Evolutionary conservation across 176 grass and related monocot species (phyloP).

Genomic region (Thinopyrum elongatum): DNA sequence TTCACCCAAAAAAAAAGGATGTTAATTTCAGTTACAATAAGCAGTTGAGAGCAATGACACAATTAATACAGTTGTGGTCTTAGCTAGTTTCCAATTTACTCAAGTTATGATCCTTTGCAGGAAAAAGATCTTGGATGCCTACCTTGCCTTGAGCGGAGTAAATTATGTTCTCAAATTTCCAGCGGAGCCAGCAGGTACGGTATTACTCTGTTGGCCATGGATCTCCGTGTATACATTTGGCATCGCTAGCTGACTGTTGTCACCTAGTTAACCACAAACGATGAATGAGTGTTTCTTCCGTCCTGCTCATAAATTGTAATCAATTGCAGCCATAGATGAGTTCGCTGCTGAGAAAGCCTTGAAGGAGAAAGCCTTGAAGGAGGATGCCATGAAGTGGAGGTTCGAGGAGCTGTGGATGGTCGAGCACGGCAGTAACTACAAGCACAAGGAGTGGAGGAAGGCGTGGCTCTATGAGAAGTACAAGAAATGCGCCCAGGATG

Average conservation of each 20-base stretch:
- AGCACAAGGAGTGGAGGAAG: not conserved
- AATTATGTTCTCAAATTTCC: conserved; percentile 1
- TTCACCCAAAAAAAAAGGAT: not conserved
- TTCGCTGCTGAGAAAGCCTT: not conserved
- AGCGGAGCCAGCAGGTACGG: not conserved
- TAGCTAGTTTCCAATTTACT: not conserved
- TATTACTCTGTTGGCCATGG: not conserved
- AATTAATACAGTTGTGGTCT: not conserved
- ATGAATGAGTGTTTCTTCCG: not conserved
- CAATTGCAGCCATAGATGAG: not conserved
- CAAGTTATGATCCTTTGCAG: not conserved
- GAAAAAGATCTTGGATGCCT: not conserved
- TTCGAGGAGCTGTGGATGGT: not conserved
- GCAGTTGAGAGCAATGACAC: not conserved
- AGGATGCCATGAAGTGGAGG: not conserved
- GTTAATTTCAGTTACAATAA: not conserved
- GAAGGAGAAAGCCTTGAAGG: not conserved
- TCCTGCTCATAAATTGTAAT: not conserved
- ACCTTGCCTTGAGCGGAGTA: not conserved
- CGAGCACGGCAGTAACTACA: not conserved
- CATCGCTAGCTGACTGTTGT: not conserved
- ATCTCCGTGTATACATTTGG: not conserved
- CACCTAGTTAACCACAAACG: not conserved
- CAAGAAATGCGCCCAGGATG: not conserved
- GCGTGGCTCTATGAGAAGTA: not conserved